A percentile compares a stretch with the other conserved stretches of the same genome.
These are phyloP conservation scores for Adansonia digitata DNA, from an alignment of 345 rosid species.

Conservation along the genomic window DNA sequence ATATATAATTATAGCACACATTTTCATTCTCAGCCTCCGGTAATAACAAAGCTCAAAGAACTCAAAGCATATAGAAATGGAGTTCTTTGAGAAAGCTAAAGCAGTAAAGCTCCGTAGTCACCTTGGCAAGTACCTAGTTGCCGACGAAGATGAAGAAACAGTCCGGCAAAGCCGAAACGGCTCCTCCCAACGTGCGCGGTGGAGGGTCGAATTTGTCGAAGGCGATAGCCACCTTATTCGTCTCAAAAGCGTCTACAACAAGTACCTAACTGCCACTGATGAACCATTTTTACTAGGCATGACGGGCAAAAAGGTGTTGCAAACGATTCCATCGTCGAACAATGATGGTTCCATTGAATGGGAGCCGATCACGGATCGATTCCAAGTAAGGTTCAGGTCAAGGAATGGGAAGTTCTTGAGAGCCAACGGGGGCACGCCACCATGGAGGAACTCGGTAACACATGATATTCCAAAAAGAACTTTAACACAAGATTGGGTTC, in stretches of 20 bases:
- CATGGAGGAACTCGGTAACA: slow-evolving; percentile 76
- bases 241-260: slow-evolving; percentile 57
- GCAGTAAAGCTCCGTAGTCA: slow-evolving; percentile 65
- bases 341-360: slow-evolving; percentile 54
- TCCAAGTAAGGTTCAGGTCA: slow-evolving; percentile 40
- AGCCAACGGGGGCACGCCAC: slow-evolving; percentile 72
- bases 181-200: slow-evolving; percentile 41
- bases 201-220: slow-evolving; percentile 55
- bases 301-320: slow-evolving; percentile 67
- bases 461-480: slow-evolving; percentile 66
- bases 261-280: slow-evolving; percentile 71
- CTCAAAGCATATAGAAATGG: slow-evolving; percentile 34
- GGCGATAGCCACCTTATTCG: slow-evolving; percentile 27
- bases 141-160: slow-evolving; percentile 55
- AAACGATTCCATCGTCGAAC: slow-evolving; percentile 32
- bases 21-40: background rate
- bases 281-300: slow-evolving; percentile 52
- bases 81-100: slow-evolving; percentile 54
- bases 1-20: background rate
- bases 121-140: slow-evolving; percentile 71
- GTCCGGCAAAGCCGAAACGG: slow-evolving; percentile 65
- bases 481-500: slow-evolving; percentile 59
- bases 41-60: too few relatives aligned
- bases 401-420: slow-evolving; percentile 53
- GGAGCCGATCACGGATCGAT: slow-evolving; percentile 57